A percentile compares a stretch with the other conserved stretches of the same genome.
Evolutionary conservation across 2,329 filamentous ascomycete genomes (phyloP).

Genomic region (Microsporum ferrugineum): DNA sequence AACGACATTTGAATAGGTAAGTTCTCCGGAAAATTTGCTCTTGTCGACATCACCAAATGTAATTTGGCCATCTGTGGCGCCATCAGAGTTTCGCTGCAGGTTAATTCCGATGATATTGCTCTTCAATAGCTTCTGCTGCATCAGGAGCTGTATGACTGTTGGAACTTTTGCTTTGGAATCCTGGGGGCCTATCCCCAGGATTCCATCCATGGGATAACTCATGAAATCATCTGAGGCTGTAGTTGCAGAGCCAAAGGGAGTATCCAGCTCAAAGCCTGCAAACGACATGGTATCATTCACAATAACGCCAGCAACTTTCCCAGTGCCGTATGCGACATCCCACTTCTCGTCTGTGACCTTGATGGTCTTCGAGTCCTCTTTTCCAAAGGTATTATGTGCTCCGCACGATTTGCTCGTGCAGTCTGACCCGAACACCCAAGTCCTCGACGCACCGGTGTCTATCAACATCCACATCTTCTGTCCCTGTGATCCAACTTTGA

Average conservation of each 20-base stretch:
- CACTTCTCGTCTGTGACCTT: slow-evolving; percentile 46
- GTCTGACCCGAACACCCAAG: slow-evolving; percentile 67
- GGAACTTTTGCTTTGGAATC: slow-evolving; percentile 43
- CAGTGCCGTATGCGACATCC: slow-evolving; percentile 63
- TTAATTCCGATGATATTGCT: slow-evolving; percentile 60
- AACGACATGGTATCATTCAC: slow-evolving; percentile 56
- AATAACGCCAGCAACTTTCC: slow-evolving; percentile 55
- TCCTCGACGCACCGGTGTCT: slow-evolving; percentile 51
- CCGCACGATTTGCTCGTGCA: slow-evolving; percentile 58
- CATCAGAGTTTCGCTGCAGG: slow-evolving; percentile 56
- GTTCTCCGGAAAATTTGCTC: slow-evolving; percentile 54
- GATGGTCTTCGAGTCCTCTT: slow-evolving; percentile 53
- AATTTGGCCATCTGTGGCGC: slow-evolving; percentile 59
- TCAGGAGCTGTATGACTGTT: slow-evolving; percentile 56
- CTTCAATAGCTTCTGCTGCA: slow-evolving; percentile 45
- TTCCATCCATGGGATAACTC: slow-evolving; percentile 76
- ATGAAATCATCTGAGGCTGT: slow-evolving; percentile 62
- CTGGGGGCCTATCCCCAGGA: slow-evolving; percentile 63
- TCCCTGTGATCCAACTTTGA: slow-evolving; percentile 40
- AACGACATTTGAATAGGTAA: slow-evolving; percentile 52
- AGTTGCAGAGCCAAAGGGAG: slow-evolving; percentile 57
- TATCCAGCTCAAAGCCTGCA: slow-evolving; percentile 48
- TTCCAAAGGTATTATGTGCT: slow-evolving; percentile 59
- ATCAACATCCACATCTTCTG: slow-evolving; percentile 44
- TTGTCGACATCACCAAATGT: slow-evolving; percentile 62